Percentiles rank a stretch among this genome's conserved stretches.
These are phyloP conservation scores for Malus hybrid DNA, from an alignment of 331 rosid species.

Conservation along the genomic window DNA sequence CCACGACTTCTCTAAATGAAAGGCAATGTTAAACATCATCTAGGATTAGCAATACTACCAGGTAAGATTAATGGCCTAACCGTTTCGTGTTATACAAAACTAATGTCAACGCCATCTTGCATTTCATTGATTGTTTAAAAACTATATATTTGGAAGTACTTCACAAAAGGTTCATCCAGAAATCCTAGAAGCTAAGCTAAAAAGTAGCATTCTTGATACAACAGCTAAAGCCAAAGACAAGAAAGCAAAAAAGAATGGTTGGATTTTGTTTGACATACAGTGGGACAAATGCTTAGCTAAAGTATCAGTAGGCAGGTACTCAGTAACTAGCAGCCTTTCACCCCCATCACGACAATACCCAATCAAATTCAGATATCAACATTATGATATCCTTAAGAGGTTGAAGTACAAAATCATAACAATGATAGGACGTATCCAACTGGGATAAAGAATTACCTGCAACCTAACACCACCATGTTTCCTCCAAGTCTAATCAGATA, in stretches of 20 bases:
- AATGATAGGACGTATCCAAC: no score
- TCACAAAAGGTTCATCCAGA: background rate
- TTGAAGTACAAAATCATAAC: no score
- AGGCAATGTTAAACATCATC: background rate
- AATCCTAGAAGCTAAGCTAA: background rate
- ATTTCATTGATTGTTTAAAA: background rate
- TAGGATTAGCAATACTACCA: background rate
- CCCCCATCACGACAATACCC: slow-evolving; percentile 95
- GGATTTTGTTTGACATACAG: slow-evolving; percentile 43
- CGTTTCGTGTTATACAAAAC: background rate
- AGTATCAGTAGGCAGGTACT: slow-evolving; percentile 93
- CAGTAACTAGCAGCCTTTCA: slow-evolving; percentile 92
- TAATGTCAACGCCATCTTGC: background rate
- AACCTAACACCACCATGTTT: no score
- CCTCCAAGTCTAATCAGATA: no score
- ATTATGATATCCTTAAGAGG: background rate
- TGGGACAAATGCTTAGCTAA: slow-evolving; percentile 96
- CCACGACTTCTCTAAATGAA: background rate
- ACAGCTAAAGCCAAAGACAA: no score
- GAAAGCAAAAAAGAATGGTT: no score
- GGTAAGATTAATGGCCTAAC: background rate
- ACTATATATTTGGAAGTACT: background rate
- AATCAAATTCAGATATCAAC: slow-evolving; percentile 22
- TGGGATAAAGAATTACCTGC: background rate
- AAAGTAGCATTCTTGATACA: no score